Base-by-base conservation (phyloP, 371 early-diverging fungal genomes). In the Mortierella sp. region DNA sequence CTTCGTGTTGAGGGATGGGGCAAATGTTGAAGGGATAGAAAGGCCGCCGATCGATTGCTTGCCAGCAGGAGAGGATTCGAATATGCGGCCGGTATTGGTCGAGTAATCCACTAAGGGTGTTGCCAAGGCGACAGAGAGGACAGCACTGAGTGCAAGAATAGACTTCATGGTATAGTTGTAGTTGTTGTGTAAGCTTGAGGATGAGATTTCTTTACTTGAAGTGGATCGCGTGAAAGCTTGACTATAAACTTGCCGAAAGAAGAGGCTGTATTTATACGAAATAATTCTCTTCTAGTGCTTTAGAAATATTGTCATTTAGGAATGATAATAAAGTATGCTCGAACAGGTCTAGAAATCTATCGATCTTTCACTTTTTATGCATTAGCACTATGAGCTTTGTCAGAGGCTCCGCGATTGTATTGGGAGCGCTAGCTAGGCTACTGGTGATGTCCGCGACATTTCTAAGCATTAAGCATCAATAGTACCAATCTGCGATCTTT, bases 1-100 rank as follows among this genome's bases (percentile, higher is more conserved):
- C 62, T 65, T 57, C n/a, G 75, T 74, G 65, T 73, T 66, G 40
- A 79, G 62, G 17, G 75, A 60, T 8, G 56, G 28, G 29, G 73
- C 60, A 28, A 58, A 64, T 34, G 67, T 32, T 22, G 71, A 63
- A 4, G 80, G 80, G 40, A 35, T 35, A 1, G 51, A 42, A 17
- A 79, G 57, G 1, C 75, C 80, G 6, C 75, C 80, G 23, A 79
- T 22, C 0, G 32, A 3, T 32, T 66, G 61, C 67, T 64, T 66
- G 60, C 62, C 61, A 57, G 70, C 51, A 22, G 70, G 51, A 57
- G 74, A 40, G 43, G 42, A 8, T 22, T 32, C 29, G n/a, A 35
- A 54, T 10, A 0, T 1, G 61, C 23, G 2, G 37, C 17, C 26
- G 55, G 72, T 22, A 40, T 60, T 23, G 42, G 45, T 32, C n/a